Percentiles rank a stretch among this genome's conserved stretches.
Conservation (phyloP, 345 rosid genomes). For the Camelina sativa region DNA sequence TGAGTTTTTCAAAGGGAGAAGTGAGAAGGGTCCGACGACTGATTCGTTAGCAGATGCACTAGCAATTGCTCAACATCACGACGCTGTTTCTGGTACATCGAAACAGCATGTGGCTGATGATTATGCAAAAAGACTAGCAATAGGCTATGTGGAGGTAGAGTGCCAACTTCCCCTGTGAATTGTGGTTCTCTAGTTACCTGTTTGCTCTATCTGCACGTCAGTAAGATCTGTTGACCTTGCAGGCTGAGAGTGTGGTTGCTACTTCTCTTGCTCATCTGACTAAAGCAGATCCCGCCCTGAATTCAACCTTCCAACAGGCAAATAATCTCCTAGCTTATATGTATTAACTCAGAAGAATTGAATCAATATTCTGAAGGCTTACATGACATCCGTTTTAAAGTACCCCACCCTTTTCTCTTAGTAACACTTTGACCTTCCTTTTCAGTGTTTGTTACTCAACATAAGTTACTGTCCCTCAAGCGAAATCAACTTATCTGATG, state of each 20-base stretch:
- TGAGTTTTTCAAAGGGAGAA: conserved; percentile 84
- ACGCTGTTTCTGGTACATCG: conserved; percentile 91
- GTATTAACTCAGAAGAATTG: background rate
- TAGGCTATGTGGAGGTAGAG: conserved; percentile 81
- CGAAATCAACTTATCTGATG: conserved; percentile 62
- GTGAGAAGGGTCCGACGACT: conserved; percentile 64
- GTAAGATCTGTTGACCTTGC: conserved; percentile 38
- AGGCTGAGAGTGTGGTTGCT: conserved; percentile 88
- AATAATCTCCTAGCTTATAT: conserved; percentile 36
- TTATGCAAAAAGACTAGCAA: conserved; percentile 84
- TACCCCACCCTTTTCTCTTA: background rate
- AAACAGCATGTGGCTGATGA: conserved; percentile 95
- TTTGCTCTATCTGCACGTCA: conserved; percentile 10
- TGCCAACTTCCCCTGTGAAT: background rate
- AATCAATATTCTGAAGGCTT: conserved; percentile 11
- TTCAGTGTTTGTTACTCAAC: conserved; percentile 94
- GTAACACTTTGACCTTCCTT: conserved; percentile 20
- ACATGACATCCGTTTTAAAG: background rate
- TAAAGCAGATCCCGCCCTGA: conserved; percentile 50
- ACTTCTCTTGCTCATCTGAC: conserved; percentile 75
- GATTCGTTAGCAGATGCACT: conserved; percentile 87
- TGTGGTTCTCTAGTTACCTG: conserved; percentile 24
- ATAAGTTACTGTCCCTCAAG: conserved; percentile 92
- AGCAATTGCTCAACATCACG: conserved; percentile 98
- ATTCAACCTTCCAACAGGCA: conserved; percentile 77